Conservation (phyloP, 1,139 yeast genomes). For the Kodamaea derodonti region DNA sequence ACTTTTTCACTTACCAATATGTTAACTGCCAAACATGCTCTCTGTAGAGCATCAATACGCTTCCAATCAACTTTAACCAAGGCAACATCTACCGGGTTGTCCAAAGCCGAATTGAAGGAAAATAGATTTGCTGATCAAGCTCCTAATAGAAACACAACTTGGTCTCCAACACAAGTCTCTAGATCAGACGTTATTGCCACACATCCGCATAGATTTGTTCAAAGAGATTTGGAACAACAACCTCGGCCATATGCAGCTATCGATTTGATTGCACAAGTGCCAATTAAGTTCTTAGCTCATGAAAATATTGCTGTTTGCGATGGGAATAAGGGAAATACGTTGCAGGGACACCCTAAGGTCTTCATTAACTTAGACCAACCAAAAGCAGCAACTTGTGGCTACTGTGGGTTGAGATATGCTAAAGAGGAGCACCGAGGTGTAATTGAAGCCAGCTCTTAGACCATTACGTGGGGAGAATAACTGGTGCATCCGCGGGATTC, state of each 20-base stretch:
- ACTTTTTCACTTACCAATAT: not conserved
- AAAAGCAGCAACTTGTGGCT: slow-evolving; percentile 68
- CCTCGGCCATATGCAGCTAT: slow-evolving; percentile 86
- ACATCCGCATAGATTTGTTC: slow-evolving; percentile 66
- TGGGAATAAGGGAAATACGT: slow-evolving; percentile 67
- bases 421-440: slow-evolving; percentile 42
- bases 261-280: slow-evolving; percentile 73
- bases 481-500: too few species aligned
- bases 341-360: slow-evolving; percentile 83
- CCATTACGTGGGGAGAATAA: too few species aligned
- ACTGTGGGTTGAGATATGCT: slow-evolving; percentile 72
- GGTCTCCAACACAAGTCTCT: slow-evolving; percentile 70
- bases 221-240: slow-evolving; percentile 61
- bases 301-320: slow-evolving; percentile 75
- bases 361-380: slow-evolving; percentile 79
- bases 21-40: not conserved
- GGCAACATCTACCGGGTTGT: slow-evolving; percentile 31
- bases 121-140: slow-evolving; percentile 54
- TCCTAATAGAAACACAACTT: slow-evolving; percentile 65
- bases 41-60: slow-evolving; percentile 11
- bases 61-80: slow-evolving; percentile 14
- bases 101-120: slow-evolving; percentile 32
- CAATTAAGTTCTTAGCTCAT: slow-evolving; percentile 58
- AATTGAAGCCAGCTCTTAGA: slow-evolving; percentile 29
- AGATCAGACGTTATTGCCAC: slow-evolving; percentile 53